phyloP scores from a whole-genome alignment of 352 stramenopile species.

The Globisporangium alternatum region DNA sequence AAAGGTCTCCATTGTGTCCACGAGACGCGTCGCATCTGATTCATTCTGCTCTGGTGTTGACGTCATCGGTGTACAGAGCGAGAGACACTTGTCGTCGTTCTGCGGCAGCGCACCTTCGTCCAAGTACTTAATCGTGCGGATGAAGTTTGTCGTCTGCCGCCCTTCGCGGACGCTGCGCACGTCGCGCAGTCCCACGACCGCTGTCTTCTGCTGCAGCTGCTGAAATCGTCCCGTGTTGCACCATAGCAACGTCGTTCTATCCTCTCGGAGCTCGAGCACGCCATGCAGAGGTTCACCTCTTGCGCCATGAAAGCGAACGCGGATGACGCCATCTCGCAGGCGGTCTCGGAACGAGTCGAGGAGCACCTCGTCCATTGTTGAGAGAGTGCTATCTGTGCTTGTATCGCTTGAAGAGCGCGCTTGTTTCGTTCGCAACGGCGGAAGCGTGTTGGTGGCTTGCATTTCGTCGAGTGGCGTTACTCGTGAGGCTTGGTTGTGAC shows the following conservation, averaged over 20 bases:
- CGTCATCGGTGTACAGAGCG: slow-evolving; percentile 16
- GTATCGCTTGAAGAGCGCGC: background rate
- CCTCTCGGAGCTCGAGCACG: slow-evolving; percentile 54
- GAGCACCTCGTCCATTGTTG: slow-evolving; percentile 23
- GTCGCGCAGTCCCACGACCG: slow-evolving; percentile 40
- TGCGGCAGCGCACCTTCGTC: slow-evolving; percentile 32
- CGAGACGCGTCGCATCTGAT: slow-evolving; percentile 12
- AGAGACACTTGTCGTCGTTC: slow-evolving; percentile 5
- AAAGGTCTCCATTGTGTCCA: slow-evolving; percentile 41
- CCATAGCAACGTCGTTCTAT: slow-evolving; percentile 70
- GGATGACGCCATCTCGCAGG: slow-evolving; percentile 56
- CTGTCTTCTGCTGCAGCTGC: slow-evolving; percentile 25
- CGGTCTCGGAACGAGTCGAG: slow-evolving; percentile 51
- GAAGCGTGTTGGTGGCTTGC: background rate
- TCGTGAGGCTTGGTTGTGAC: background rate
- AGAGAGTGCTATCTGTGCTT: background rate
- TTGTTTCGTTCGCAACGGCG: background rate
- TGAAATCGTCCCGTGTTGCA: slow-evolving; percentile 33
- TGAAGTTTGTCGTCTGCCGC: slow-evolving; percentile 74
- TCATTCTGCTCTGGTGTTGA: background rate
- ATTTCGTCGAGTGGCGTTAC: background rate
- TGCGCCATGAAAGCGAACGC: slow-evolving; percentile 44
- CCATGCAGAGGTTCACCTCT: slow-evolving; percentile 47
- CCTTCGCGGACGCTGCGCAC: slow-evolving; percentile 60
- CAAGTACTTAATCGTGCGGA: slow-evolving; percentile 84